Percentiles rank a stretch among this genome's conserved stretches.
These are phyloP conservation scores for Globisporangium cederbergense DNA, from an alignment of 352 stramenopile genomes.

Conservation along the genomic window DNA sequence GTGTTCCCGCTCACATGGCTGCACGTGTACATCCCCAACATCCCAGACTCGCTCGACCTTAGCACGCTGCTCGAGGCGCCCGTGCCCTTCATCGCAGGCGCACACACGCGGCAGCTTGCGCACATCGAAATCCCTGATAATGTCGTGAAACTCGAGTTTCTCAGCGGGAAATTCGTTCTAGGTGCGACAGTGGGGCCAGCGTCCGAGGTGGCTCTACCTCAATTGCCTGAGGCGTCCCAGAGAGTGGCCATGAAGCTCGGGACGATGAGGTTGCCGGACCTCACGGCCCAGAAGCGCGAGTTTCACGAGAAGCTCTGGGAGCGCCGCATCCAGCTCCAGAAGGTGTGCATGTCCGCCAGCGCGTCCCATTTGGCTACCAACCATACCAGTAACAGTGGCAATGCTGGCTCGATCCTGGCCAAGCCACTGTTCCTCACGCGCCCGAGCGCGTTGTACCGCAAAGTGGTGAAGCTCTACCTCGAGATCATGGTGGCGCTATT, in stretches of 20 bases:
- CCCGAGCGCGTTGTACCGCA: slow-evolving; percentile 21
- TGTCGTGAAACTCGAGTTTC: slow-evolving; percentile 39
- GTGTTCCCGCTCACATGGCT: slow-evolving; percentile 49
- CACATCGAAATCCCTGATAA: slow-evolving; percentile 29
- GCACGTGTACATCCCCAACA: slow-evolving; percentile 50
- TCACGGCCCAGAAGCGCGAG: slow-evolving; percentile 30
- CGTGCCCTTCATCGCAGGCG: slow-evolving; percentile 48
- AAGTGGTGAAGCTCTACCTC: slow-evolving; percentile 29
- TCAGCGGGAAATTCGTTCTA: slow-evolving; percentile 26
- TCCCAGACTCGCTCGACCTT: slow-evolving; percentile 47
- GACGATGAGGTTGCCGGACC: slow-evolving; percentile 24
- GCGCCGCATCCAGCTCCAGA: slow-evolving; percentile 45
- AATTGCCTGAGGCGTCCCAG: slow-evolving; percentile 17
- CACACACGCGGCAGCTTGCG: slow-evolving; percentile 31
- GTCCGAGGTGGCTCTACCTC: slow-evolving; percentile 6
- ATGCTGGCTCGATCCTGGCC: background rate
- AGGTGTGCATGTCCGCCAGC: slow-evolving; percentile 28
- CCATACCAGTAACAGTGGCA: background rate
- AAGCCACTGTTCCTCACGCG: slow-evolving; percentile 23
- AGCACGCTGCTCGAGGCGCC: slow-evolving; percentile 48
- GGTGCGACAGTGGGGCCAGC: background rate
- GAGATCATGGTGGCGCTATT: slow-evolving; percentile 23
- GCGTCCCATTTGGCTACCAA: slow-evolving; percentile 1
- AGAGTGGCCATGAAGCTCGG: slow-evolving; percentile 17
- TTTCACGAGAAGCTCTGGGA: slow-evolving; percentile 45